Conservation (phyloP, 805 yeast genomes). For the Ogataea nonfermentans region DNA sequence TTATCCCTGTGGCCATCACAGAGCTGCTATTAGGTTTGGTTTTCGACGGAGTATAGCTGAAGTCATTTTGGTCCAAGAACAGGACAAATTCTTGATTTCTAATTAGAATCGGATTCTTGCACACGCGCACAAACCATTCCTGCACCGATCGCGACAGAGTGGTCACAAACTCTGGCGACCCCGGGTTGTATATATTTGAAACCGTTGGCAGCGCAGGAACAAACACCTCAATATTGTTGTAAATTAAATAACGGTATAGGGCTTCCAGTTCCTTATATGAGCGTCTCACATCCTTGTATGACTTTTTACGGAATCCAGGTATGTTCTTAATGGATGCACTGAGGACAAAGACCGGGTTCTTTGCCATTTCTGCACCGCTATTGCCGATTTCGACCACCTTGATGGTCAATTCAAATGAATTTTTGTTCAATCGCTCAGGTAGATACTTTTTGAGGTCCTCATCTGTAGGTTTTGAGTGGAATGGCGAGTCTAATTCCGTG, state of each 20-base stretch:
- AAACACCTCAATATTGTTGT: conserved; percentile 86
- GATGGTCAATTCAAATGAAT: conserved; percentile 43
- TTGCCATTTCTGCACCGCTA: conserved; percentile 52
- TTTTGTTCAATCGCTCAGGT: conserved; percentile 49
- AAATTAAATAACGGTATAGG: conserved; percentile 72
- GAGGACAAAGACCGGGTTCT: conserved; percentile 77
- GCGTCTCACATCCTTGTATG: conserved; percentile 73
- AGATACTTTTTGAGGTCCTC: conserved; percentile 44
- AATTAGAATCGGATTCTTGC: conserved; percentile 72
- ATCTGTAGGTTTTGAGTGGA: conserved; percentile 34
- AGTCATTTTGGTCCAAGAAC: conserved; percentile 47
- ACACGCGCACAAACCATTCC: conserved; percentile 79
- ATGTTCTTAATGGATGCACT: conserved; percentile 58
- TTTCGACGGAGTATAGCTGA: conserved; percentile 38
- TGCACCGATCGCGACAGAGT: conserved; percentile 63
- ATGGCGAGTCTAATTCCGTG: conserved; percentile 20
- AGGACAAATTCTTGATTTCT: conserved; percentile 85
- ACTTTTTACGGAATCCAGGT: conserved; percentile 70
- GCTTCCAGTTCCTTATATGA: conserved; percentile 74
- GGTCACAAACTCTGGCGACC: conserved; percentile 74
- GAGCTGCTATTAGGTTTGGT: conserved; percentile 38
- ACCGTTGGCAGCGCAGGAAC: conserved; percentile 85
- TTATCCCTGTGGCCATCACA: conserved; percentile 76
- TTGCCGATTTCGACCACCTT: conserved; percentile 70
- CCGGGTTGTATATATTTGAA: conserved; percentile 74